Evolutionary conservation across 2,329 filamentous ascomycete genomes (phyloP).

Genomic region (Ophiocordyceps robertsii): DNA sequence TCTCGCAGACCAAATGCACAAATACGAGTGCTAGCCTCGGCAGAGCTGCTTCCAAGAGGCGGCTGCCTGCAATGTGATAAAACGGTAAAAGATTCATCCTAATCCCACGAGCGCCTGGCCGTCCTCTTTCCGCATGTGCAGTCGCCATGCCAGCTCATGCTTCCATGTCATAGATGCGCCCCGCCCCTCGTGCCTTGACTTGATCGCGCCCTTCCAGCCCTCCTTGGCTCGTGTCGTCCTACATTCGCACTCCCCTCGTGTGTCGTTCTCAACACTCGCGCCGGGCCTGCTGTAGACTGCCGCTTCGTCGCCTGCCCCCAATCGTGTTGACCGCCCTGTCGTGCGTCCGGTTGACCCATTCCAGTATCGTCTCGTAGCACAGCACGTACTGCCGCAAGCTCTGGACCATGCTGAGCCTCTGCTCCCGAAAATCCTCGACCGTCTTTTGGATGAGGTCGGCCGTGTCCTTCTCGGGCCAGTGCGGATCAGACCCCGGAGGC

Average conservation of each 20-base stretch:
- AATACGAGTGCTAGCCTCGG: no score
- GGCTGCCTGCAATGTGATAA: no score
- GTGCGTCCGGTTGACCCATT: slow-evolving; percentile 57
- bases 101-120: neutral
- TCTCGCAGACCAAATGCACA: no score
- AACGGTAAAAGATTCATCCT: neutral
- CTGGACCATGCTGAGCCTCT: slow-evolving; percentile 93
- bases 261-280: neutral
- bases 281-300: slow-evolving; percentile 16
- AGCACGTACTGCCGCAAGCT: slow-evolving; percentile 86
- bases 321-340: slow-evolving; percentile 12
- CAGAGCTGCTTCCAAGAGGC: no score
- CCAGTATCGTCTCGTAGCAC: slow-evolving; percentile 87
- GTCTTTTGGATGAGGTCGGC: slow-evolving; percentile 74
- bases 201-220: neutral
- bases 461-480: slow-evolving; percentile 57
- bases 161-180: neutral
- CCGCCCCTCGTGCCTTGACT: neutral
- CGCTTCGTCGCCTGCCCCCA: slow-evolving; percentile 14
- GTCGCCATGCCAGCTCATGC: neutral
- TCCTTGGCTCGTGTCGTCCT: neutral
- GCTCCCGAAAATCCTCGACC: slow-evolving; percentile 79
- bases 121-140: neutral
- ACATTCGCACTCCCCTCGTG: neutral
- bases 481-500: slow-evolving; percentile 25